phyloP scores from a whole-genome alignment of 352 stramenopile genomes.

The Phytophthora cryptogea region DNA sequence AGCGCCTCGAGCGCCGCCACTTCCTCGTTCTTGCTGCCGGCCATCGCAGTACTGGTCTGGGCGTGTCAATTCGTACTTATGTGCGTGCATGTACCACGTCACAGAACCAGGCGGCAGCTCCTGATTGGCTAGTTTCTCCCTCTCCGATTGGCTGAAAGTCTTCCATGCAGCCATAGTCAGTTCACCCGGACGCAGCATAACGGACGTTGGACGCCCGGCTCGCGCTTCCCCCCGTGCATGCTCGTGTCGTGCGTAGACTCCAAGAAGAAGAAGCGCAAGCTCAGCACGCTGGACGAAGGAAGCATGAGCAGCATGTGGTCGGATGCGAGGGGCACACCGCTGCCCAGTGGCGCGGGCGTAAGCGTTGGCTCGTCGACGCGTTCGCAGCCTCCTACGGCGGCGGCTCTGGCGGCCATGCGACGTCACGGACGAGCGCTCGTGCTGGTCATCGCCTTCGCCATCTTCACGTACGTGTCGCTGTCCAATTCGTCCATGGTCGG shows the following conservation, averaged over 20 bases:
- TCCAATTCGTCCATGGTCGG: conserved; percentile 49
- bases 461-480: conserved; percentile 69
- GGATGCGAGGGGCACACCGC: conserved; percentile 34
- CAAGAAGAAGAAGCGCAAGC: conserved; percentile 89
- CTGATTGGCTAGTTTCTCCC: conserved; percentile 7
- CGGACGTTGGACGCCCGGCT: conserved; percentile 1
- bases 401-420: conserved; percentile 44
- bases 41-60: conserved; percentile 22
- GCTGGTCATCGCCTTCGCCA: conserved; percentile 49
- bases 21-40: conserved; percentile 69
- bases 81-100: conserved; percentile 2
- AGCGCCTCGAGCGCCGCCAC: conserved; percentile 80
- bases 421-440: conserved; percentile 54
- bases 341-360: conserved; percentile 24
- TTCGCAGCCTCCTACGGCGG: conserved; percentile 33
- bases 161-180: conserved; percentile 16
- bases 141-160: conserved; percentile 21
- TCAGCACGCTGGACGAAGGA: conserved; percentile 58
- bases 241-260: conserved; percentile 42
- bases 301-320: conserved; percentile 53
- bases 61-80: conserved; percentile 8
- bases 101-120: conserved; percentile 12
- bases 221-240: conserved; percentile 28
- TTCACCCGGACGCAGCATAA: conserved; percentile 20
- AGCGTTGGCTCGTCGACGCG: conserved; percentile 24